These are phyloP conservation scores for Umbelopsis sp. DNA, from an alignment of 371 early-diverging fungal species.

Conservation along the genomic window DNA sequence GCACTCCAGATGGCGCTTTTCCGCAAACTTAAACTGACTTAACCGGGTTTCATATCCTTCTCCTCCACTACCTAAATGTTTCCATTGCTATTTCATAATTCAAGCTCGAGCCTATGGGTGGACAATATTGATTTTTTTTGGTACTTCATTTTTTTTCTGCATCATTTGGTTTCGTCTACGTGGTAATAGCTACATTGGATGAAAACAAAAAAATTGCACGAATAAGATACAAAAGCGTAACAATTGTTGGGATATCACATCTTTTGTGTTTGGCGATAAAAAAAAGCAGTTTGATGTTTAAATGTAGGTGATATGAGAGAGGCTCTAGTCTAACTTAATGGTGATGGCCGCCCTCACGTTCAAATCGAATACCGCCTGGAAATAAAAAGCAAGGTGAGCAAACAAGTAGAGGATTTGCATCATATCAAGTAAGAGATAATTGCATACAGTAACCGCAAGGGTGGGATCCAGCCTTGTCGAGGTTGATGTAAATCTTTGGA, in stretches of 20 bases:
- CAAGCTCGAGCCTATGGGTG: too few species aligned
- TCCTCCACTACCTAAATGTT: too few species aligned
- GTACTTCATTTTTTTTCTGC: too few species aligned
- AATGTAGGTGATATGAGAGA: background rate
- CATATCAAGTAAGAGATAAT: background rate
- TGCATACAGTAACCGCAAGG: constrained; percentile 82
- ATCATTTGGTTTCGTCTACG: too few species aligned
- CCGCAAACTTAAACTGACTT: too few species aligned
- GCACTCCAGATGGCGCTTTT: background rate
- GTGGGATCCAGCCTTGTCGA: constrained; percentile 74
- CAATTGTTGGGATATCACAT: background rate
- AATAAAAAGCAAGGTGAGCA: constrained; percentile 14
- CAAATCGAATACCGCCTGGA: constrained; percentile 76
- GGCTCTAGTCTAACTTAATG: constrained; percentile 31
- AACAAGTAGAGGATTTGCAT: background rate
- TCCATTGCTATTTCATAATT: too few species aligned
- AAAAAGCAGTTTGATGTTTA: constrained; percentile 1
- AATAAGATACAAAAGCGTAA: too few species aligned
- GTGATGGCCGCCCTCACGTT: constrained; percentile 65
- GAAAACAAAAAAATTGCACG: too few species aligned
- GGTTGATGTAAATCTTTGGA: constrained; percentile 93
- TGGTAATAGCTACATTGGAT: too few species aligned
- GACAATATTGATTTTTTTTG: too few species aligned
- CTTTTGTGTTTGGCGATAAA: constrained; percentile 9
- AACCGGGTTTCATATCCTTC: too few species aligned